Evolutionary conservation across 139 green algal species (phyloP), one percentile per base, ranked within the genome.

Genomic region (Zygnema circumcarinatum): DNA sequence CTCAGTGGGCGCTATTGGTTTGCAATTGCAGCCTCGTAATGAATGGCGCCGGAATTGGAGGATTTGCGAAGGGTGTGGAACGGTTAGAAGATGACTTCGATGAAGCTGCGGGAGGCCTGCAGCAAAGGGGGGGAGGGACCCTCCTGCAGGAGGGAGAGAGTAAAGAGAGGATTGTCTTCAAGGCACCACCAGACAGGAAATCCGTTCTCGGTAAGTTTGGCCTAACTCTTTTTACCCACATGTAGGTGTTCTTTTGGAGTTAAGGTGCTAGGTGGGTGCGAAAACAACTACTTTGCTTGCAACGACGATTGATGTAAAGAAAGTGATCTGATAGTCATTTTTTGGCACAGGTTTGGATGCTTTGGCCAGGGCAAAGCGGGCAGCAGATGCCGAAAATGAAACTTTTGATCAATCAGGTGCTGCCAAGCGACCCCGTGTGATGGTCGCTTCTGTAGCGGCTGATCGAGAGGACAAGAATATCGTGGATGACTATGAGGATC

Each of bases 151-250:
- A 36, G 68, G 68, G 35, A 53, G 68, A 36, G 68, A 76, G 68
- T 35, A 76, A n/a, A n/a, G 84, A 89, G 54, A 67, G 84, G 35
- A 25, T 89, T n/a, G 29, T 88, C 67, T 90, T 90, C 52, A 90
- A 90, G 52, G 82, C 67, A 22, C 86, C 86, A 29, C 72, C 86
- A 11, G 52, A 89, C 33, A 41, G 81, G 29, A 90, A 90, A 68
- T 90, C 86, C 21, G 80, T 90, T 29, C 84, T 90, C 22, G 86
- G 86, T 88, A 33, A 73, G 72, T 62, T n/a, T n/a, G n/a, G n/a
- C n/a, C n/a, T n/a, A n/a, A n/a, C n/a, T 53, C 3, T 25, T 36
- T 11, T 62, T 62, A 62, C 47, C 47, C 16, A 16, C 16, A 62
- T 62, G 7, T 25, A 16, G 47, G 16, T 62, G 16, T 62, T 62